Percentiles rank a stretch among this genome's conserved stretches.
phyloP scores from a whole-genome alignment of 2,329 filamentous ascomycete species.

The Phoma herbarum region DNA sequence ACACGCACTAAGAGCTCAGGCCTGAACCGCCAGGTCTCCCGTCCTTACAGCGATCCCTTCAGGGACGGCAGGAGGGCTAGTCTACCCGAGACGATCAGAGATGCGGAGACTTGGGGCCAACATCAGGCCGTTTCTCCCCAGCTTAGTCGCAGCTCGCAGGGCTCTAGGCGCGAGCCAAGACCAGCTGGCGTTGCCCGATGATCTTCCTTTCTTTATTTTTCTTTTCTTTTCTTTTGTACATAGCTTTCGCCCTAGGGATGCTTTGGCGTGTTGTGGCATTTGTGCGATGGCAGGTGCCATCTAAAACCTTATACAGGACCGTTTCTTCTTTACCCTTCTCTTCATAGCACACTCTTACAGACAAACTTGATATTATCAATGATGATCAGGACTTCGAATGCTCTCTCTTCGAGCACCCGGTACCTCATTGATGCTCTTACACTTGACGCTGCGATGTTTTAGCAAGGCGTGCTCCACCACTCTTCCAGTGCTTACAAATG shows the following conservation, averaged over 20 bases:
- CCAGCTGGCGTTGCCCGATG: background rate
- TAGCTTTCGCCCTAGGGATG: background rate
- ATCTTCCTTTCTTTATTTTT: background rate
- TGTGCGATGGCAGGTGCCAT: background rate
- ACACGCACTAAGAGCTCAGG: background rate
- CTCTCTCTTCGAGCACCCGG: background rate
- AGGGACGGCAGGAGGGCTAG: slow-evolving; percentile 15
- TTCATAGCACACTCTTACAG: slow-evolving; percentile 19
- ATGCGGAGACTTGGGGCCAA: background rate
- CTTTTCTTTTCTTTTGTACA: slow-evolving; percentile 1
- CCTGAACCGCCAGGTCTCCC: background rate
- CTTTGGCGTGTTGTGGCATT: slow-evolving; percentile 4
- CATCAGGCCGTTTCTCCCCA: background rate
- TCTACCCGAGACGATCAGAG: background rate
- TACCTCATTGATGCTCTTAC: background rate
- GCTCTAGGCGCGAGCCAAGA: background rate
- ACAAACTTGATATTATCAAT: slow-evolving; percentile 1
- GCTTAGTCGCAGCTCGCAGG: background rate
- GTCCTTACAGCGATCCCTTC: slow-evolving; percentile 10
- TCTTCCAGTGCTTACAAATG: background rate
- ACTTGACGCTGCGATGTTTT: background rate
- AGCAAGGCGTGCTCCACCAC: background rate
- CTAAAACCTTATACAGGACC: background rate
- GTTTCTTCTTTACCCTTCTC: slow-evolving; percentile 4
- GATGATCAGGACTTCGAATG: background rate